Percentiles rank a stretch among this genome's conserved stretches.
Evolutionary conservation across 2,329 filamentous ascomycete genomes (phyloP).

Genomic region (Diplodia scrobiculata): DNA sequence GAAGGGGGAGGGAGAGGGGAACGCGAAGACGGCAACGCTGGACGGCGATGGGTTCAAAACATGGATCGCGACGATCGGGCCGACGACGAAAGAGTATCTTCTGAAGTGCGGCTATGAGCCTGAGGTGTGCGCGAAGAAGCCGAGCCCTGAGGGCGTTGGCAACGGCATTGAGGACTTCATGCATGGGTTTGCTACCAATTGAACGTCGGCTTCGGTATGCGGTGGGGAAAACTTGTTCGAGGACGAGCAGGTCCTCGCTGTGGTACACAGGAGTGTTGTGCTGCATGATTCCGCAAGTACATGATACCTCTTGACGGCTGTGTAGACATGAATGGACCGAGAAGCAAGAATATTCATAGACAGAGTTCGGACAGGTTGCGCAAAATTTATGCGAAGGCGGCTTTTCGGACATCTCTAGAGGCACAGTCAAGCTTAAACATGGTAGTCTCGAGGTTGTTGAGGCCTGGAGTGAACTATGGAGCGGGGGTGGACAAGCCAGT

Average conservation of each 20-base stretch:
- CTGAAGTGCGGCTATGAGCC: slow-evolving; percentile 66
- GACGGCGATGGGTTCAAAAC: slow-evolving; percentile 50
- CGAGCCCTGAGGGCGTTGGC: slow-evolving; percentile 77
- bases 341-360: neutral
- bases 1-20: slow-evolving; percentile 49
- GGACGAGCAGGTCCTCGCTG: neutral
- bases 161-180: slow-evolving; percentile 60
- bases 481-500: neutral
- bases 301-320: neutral
- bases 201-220: neutral
- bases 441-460: neutral
- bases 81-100: slow-evolving; percentile 82
- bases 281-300: neutral
- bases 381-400: neutral
- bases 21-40: slow-evolving; percentile 25
- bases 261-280: neutral
- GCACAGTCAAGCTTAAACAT: neutral
- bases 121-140: slow-evolving; percentile 78
- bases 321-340: neutral
- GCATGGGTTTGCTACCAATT: slow-evolving; percentile 13
- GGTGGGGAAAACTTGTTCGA: neutral
- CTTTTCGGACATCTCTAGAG: neutral
- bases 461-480: neutral
- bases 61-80: slow-evolving; percentile 84
- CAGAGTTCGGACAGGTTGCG: neutral